These are phyloP conservation scores for Capsella rubella DNA, from an alignment of 441 rosid genomes.

Conservation along the genomic window DNA sequence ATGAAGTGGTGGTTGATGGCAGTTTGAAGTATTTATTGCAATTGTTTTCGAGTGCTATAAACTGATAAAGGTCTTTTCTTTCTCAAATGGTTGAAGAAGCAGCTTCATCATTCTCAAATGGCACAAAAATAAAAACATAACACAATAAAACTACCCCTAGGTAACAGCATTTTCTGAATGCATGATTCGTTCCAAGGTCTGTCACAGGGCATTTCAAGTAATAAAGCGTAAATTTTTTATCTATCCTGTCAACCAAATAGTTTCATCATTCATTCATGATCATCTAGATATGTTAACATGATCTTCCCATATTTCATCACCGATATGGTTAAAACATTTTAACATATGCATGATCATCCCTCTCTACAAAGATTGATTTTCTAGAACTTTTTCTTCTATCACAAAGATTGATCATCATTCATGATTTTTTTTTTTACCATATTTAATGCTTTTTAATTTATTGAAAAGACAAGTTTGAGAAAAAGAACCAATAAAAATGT, in stretches of 20 bases:
- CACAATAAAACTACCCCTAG: slow-evolving; percentile 16
- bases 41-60: neutral
- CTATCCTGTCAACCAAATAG: neutral
- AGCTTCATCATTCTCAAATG: slow-evolving; percentile 24
- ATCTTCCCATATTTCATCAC: slow-evolving; percentile 4
- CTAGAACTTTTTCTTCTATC: too few species aligned
- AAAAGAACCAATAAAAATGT: too few species aligned
- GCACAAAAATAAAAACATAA: neutral
- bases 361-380: too few species aligned
- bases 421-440: too few species aligned
- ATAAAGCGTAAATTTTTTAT: neutral
- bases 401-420: too few species aligned
- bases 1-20: slow-evolving; percentile 8
- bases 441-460: too few species aligned
- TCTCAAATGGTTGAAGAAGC: slow-evolving; percentile 35
- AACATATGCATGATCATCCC: too few species aligned
- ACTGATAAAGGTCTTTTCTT: neutral
- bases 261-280: neutral
- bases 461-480: too few species aligned
- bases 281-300: neutral
- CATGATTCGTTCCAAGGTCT: slow-evolving; percentile 25
- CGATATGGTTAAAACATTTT: slow-evolving; percentile 18
- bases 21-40: neutral
- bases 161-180: neutral
- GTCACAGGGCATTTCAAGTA: slow-evolving; percentile 10